Percentiles rank a stretch among this genome's conserved stretches.
Evolutionary conservation across 768 basidiomycete species (phyloP).

Genomic region (Russula dissimulans): DNA sequence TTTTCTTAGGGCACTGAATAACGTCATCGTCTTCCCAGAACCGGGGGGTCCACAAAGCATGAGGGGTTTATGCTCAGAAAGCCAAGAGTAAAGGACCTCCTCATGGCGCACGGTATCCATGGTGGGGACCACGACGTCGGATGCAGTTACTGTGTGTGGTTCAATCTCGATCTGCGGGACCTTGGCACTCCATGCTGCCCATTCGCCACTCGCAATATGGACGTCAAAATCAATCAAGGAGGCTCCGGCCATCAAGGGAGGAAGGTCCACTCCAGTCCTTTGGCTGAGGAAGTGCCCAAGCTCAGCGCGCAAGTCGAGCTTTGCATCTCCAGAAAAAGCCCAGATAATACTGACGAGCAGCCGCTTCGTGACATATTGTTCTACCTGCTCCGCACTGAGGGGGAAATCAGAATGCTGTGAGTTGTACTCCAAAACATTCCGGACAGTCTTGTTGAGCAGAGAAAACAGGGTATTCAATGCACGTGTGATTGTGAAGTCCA

Average conservation of each 20-base stretch:
- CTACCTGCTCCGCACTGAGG: constrained; percentile 69
- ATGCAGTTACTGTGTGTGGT: constrained; percentile 88
- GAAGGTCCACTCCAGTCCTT: constrained; percentile 85
- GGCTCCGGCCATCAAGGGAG: constrained; percentile 59
- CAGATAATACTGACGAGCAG: constrained; percentile 89
- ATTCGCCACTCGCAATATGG: constrained; percentile 74
- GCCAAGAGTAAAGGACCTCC: constrained; percentile 97
- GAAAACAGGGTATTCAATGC: constrained; percentile 96
- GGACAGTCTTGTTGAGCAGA: constrained; percentile 89
- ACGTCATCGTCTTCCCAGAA: constrained; percentile 99
- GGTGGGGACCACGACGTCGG: constrained; percentile 96
- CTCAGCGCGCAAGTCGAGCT: constrained; percentile 76
- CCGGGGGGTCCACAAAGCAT: constrained; percentile 99
- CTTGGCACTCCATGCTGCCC: constrained; percentile 84
- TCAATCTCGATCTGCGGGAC: constrained; percentile 97
- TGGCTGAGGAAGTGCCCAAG: constrained; percentile 82
- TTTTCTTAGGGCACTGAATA: constrained; percentile 95
- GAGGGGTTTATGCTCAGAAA: constrained; percentile 96
- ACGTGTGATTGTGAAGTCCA: constrained; percentile 92
- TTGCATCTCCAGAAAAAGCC: constrained; percentile 98
- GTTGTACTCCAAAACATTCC: constrained; percentile 92
- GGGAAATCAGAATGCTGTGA: constrained; percentile 93
- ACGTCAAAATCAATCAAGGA: constrained; percentile 96
- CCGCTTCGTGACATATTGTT: constrained; percentile 86
- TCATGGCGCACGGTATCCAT: constrained; percentile 98